phyloP scores from a whole-genome alignment of 164 flowering plant genomes.

The Berberis thunbergii region DNA sequence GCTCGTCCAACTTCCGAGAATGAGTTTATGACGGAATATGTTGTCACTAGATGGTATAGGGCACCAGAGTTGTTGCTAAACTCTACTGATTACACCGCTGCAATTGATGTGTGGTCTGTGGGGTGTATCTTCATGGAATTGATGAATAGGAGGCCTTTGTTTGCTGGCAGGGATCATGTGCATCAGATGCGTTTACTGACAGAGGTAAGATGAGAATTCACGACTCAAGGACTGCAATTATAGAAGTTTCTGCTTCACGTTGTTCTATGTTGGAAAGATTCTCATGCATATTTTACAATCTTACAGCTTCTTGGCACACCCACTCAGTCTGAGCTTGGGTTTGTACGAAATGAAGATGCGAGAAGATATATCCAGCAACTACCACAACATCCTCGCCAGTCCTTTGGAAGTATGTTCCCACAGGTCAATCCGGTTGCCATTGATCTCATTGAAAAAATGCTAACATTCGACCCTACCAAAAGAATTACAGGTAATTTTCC shows the following conservation, averaged over 20 bases:
- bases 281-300: constrained; percentile 7
- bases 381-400: constrained; percentile 54
- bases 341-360: constrained; percentile 72
- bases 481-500: constrained; percentile 70
- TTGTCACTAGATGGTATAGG: constrained; percentile 96
- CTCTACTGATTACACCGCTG: constrained; percentile 89
- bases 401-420: constrained; percentile 46
- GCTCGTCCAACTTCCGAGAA: constrained; percentile 78
- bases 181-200: constrained; percentile 87
- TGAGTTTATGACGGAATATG: constrained; percentile 94
- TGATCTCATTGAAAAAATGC: constrained; percentile 86
- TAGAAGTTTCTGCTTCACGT: background rate
- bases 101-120: constrained; percentile 98
- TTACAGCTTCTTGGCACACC: constrained; percentile 89
- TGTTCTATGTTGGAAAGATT: background rate
- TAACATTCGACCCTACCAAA: constrained; percentile 77
- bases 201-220: constrained; percentile 45
- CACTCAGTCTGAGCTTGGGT: constrained; percentile 70
- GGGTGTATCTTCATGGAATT: constrained; percentile 98
- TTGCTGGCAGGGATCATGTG: constrained; percentile 87
- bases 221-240: background rate
- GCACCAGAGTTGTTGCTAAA: constrained; percentile 86
- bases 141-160: constrained; percentile 73
- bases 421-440: constrained; percentile 78
- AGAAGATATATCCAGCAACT: constrained; percentile 67